Evolutionary conservation across 169 alveolate genomes (phyloP).

Genomic region (Plasmodium cynomolgi): DNA sequence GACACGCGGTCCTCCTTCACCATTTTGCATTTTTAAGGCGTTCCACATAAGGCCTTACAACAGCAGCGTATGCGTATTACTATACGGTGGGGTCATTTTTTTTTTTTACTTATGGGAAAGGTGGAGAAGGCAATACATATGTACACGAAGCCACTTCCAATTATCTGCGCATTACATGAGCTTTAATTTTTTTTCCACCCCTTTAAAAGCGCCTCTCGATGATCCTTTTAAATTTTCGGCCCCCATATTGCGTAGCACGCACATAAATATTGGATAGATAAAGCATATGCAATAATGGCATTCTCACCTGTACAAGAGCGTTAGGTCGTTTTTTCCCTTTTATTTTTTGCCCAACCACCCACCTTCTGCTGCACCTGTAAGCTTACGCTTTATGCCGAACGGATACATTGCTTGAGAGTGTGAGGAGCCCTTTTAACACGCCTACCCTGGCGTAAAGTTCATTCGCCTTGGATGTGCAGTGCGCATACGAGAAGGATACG

Average conservation of each 20-base stretch:
- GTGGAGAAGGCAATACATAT: not conserved
- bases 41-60: not conserved
- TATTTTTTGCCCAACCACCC: not conserved
- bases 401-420: not conserved
- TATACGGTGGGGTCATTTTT: not conserved
- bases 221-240: not conserved
- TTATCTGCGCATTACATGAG: not conserved
- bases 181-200: not conserved
- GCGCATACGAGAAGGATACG: not conserved
- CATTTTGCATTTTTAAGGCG: not conserved
- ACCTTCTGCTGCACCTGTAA: not conserved
- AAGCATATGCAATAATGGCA: not conserved
- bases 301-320: not conserved
- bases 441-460: not conserved
- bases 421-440: not conserved
- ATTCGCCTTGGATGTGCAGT: not conserved
- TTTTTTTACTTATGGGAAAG: not conserved
- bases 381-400: not conserved
- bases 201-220: not conserved
- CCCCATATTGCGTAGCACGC: not conserved
- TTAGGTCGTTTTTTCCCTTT: not conserved
- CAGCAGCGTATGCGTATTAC: not conserved
- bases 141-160: not conserved
- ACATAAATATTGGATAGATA: not conserved
- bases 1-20: not conserved